These are phyloP conservation scores for Lachancea quebecensis DNA, from an alignment of 805 yeast species.

Conservation along the genomic window DNA sequence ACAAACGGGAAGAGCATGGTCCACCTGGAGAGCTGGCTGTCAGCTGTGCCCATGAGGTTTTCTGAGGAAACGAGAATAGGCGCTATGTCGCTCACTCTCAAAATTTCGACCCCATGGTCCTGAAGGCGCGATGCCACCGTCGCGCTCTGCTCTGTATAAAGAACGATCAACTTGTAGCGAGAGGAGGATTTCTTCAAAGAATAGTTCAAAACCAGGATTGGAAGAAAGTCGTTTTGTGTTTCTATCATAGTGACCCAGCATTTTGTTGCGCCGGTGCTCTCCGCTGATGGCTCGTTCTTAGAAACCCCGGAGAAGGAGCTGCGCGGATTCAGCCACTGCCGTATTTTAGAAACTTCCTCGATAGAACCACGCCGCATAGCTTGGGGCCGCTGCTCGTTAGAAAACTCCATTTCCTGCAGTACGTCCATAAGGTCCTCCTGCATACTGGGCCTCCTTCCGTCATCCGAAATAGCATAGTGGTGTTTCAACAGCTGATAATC, in stretches of 20 bases:
- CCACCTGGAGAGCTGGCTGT: constrained; percentile 8
- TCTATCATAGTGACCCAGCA: constrained; percentile 29
- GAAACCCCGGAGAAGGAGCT: constrained; percentile 30
- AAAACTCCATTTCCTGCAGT: constrained; percentile 3
- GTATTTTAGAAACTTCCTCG: constrained; percentile 29
- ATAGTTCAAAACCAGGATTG: constrained; percentile 21
- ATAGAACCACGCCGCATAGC: constrained; percentile 24
- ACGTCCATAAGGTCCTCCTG: constrained; percentile 4
- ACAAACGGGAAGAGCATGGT: constrained; percentile 19
- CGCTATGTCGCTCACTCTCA: constrained; percentile 7
- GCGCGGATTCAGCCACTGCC: constrained; percentile 31
- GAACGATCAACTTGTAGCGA: constrained; percentile 20
- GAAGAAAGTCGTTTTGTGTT: constrained; percentile 15
- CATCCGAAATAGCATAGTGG: constrained; percentile 8
- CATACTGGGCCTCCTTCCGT: constrained; percentile 1
- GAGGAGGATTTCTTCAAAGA: constrained; percentile 21
- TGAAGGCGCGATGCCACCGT: constrained; percentile 13
- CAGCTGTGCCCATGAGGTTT: not conserved
- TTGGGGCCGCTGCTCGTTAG: constrained; percentile 1
- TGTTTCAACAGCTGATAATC: constrained; percentile 8
- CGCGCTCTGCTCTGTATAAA: constrained; percentile 13
- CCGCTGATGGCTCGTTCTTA: constrained; percentile 15
- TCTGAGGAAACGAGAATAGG: constrained; percentile 2
- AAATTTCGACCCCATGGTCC: constrained; percentile 11
- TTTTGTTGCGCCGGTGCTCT: constrained; percentile 4